These are phyloP conservation scores for Populus hybrid DNA, from an alignment of 441 rosid genomes.

Conservation along the genomic window DNA sequence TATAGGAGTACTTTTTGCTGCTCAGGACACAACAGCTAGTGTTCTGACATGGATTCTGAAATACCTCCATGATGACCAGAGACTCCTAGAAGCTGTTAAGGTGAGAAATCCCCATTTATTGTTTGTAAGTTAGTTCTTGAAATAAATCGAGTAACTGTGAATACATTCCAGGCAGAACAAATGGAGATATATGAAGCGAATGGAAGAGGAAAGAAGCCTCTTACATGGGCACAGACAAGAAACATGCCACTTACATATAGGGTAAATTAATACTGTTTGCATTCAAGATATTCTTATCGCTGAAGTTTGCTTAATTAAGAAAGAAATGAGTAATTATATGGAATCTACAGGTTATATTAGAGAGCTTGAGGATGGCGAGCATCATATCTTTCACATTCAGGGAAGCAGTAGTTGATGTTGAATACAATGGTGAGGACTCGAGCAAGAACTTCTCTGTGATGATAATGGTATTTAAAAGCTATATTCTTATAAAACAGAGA, in stretches of 20 bases:
- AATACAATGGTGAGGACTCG: constrained; percentile 60
- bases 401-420: constrained; percentile 91
- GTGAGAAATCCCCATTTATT: constrained; percentile 27
- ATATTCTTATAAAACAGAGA: background rate
- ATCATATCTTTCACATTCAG: constrained; percentile 92
- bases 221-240: constrained; percentile 83
- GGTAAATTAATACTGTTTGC: constrained; percentile 33
- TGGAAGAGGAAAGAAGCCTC: constrained; percentile 41
- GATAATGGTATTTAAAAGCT: background rate
- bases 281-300: background rate
- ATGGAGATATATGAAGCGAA: constrained; percentile 47
- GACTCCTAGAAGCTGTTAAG: constrained; percentile 73
- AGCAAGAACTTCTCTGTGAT: background rate
- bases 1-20: constrained; percentile 92
- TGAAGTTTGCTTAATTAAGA: background rate
- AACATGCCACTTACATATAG: constrained; percentile 74
- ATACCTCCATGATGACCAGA: constrained; percentile 63
- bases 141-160: background rate
- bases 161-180: constrained; percentile 68
- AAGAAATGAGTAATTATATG: background rate
- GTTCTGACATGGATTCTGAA: constrained; percentile 85
- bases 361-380: constrained; percentile 90
- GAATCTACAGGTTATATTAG: constrained; percentile 56
- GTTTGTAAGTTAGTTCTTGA: background rate
- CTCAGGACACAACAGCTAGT: constrained; percentile 95